Evolutionary conservation across 257 asterid species (phyloP).

Genomic region (Salvia miltiorrhiza): DNA sequence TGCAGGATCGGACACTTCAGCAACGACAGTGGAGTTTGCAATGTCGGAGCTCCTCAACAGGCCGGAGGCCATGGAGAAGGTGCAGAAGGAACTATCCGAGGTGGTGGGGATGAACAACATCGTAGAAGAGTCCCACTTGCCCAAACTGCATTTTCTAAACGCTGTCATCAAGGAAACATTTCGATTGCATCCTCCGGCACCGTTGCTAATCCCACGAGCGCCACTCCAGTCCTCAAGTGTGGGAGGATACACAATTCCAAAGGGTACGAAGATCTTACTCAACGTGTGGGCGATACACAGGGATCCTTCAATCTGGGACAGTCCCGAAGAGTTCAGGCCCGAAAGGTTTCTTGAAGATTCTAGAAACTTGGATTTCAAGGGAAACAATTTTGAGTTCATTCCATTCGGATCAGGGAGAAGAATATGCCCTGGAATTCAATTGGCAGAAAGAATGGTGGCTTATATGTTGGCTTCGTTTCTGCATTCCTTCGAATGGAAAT

Average conservation of each 20-base stretch:
- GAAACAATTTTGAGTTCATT: conserved; percentile 32
- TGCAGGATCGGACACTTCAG: conserved; percentile 40
- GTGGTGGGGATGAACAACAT: no score
- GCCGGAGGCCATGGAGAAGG: no score
- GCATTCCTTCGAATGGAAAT: background rate
- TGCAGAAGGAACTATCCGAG: no score
- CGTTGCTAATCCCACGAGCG: conserved; percentile 32
- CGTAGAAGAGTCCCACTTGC: conserved; percentile 41
- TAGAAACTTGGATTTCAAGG: conserved; percentile 33
- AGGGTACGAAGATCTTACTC: conserved; percentile 22
- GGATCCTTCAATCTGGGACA: no score
- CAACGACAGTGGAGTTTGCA: conserved; percentile 28
- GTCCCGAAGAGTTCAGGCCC: no score
- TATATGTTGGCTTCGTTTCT: background rate
- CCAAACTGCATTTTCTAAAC: conserved; percentile 31
- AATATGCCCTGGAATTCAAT: background rate
- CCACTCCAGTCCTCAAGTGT: conserved; percentile 21
- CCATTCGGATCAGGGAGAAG: conserved; percentile 29
- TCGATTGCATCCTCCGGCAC: no score
- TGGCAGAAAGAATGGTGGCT: background rate
- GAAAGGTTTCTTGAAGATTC: no score
- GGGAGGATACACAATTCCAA: conserved; percentile 37
- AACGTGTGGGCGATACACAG: no score
- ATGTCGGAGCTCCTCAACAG: no score
- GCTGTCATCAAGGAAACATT: conserved; percentile 40